phyloP scores from a whole-genome alignment of 306 rosid species.

The Oemleria cerasiformis region DNA sequence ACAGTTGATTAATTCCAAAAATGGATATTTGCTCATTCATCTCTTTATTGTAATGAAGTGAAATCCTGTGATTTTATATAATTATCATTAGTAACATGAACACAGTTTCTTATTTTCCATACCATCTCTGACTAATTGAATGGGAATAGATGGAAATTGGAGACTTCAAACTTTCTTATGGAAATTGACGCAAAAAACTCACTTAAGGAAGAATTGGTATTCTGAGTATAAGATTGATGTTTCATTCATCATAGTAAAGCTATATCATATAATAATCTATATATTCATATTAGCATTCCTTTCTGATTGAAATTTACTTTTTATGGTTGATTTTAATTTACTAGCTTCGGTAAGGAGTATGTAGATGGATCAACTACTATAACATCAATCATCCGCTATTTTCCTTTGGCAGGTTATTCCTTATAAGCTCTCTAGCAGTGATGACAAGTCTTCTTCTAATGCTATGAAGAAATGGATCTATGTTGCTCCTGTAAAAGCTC shows the following conservation, averaged over 20 bases:
- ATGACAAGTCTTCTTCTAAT: constrained; percentile 27
- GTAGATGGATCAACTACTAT: neutral
- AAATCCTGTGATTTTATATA: neutral
- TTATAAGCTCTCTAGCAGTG: constrained; percentile 57
- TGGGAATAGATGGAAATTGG: neutral
- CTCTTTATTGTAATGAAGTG: neutral
- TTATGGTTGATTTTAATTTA: neutral
- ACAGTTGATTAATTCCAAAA: neutral
- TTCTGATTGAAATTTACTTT: no score
- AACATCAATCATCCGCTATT: constrained; percentile 2
- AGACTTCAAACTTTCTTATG: neutral
- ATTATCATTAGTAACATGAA: neutral
- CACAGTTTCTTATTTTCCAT: neutral
- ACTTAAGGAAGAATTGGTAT: no score
- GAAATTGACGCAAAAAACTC: no score
- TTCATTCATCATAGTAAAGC: no score
- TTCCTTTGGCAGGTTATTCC: constrained; percentile 66
- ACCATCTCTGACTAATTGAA: neutral
- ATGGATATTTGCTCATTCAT: neutral
- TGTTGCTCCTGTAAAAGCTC: constrained; percentile 69
- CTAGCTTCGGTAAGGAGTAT: neutral
- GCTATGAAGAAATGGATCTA: constrained; percentile 66
- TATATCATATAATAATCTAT: no score
- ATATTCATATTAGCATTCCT: no score
- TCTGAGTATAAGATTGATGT: no score